These are phyloP conservation scores for Margaritispora aquatica DNA, from an alignment of 495 filamentous ascomycete species.

Conservation along the genomic window DNA sequence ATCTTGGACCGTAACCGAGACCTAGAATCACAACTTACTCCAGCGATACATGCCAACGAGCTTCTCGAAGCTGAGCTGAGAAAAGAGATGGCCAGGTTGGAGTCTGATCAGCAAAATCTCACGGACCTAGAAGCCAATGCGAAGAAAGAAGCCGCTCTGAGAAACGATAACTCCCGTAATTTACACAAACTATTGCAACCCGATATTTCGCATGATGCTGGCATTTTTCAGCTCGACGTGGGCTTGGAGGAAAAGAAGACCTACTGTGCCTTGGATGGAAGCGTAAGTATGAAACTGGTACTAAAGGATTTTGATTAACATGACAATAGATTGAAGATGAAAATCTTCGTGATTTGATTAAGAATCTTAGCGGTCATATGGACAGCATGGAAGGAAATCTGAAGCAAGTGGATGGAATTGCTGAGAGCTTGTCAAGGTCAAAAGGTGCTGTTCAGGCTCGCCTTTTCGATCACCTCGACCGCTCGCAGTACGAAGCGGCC, in stretches of 20 bases:
- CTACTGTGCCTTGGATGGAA: constrained; percentile 2
- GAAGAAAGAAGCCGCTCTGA: constrained; percentile 38
- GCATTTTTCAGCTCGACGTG: neutral
- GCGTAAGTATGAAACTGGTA: neutral
- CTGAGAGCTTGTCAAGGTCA: constrained; percentile 43
- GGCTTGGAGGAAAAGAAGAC: constrained; percentile 25
- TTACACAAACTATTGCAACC: constrained; percentile 16
- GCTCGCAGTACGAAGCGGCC: constrained; percentile 18
- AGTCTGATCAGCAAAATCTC: constrained; percentile 41
- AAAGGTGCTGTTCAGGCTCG: constrained; percentile 38
- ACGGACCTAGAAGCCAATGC: constrained; percentile 49
- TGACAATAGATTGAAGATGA: constrained; percentile 21
- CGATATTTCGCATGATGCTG: neutral
- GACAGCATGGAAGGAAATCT: constrained; percentile 51
- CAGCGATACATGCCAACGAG: constrained; percentile 46
- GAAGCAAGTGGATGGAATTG: constrained; percentile 43
- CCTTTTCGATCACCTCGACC: constrained; percentile 19
- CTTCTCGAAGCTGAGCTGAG: constrained; percentile 48
- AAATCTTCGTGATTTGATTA: constrained; percentile 26
- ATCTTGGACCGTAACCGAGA: constrained; percentile 49
- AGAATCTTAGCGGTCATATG: constrained; percentile 48
- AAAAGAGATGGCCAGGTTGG: constrained; percentile 45
- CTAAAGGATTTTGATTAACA: neutral
- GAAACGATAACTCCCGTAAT: constrained; percentile 40
- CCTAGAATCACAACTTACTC: constrained; percentile 46